A percentile compares a stretch with the other conserved stretches of the same genome.
Evolutionary conservation across 2,329 filamentous ascomycete genomes (phyloP).

Genomic region (Fusarium multiceps): DNA sequence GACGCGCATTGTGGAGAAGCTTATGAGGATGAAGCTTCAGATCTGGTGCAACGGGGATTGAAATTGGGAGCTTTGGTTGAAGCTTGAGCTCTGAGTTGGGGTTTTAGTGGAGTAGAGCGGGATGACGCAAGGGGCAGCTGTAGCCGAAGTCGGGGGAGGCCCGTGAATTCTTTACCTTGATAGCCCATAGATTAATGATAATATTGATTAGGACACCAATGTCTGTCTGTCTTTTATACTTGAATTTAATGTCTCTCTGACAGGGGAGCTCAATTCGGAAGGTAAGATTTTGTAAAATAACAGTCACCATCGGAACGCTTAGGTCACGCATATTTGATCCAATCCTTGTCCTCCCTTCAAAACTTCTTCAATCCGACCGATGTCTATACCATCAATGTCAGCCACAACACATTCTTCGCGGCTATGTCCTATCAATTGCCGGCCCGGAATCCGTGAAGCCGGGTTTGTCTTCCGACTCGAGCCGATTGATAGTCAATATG

Average conservation of each 20-base stretch:
- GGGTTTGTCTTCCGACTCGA: conserved; percentile 17
- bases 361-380: background rate
- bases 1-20: conserved; percentile 27
- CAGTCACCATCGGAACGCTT: background rate
- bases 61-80: conserved; percentile 15
- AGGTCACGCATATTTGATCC: background rate
- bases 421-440: conserved; percentile 51
- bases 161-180: conserved; percentile 11
- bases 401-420: background rate
- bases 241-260: background rate
- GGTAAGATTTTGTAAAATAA: background rate
- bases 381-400: background rate
- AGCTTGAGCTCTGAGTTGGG: conserved; percentile 17
- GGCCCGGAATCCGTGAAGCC: conserved; percentile 19
- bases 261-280: background rate
- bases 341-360: background rate
- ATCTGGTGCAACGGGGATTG: conserved; percentile 10
- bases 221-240: background rate
- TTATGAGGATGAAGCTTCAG: conserved; percentile 10
- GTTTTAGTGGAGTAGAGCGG: conserved; percentile 23
- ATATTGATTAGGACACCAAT: background rate
- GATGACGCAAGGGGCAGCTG: conserved; percentile 28
- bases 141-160: conserved; percentile 30
- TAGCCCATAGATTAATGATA: background rate
- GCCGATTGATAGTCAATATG: conserved; percentile 10